phyloP scores from a whole-genome alignment of 2,329 filamentous ascomycete genomes.

The Chrysoporthe cubensis region DNA sequence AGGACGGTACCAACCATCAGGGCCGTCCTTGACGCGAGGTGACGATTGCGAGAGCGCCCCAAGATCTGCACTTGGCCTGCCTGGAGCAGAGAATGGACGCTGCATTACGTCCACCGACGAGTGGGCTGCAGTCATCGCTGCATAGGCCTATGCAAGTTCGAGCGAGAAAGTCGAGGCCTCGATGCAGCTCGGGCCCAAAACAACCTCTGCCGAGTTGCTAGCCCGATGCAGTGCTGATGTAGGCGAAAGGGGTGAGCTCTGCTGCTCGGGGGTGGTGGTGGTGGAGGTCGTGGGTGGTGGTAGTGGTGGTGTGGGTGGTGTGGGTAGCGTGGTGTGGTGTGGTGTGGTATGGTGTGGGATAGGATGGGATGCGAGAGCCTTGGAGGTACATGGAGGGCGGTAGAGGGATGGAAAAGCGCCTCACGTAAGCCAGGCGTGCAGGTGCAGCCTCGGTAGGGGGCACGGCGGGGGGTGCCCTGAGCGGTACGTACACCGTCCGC shows the following conservation, averaged over 20 bases:
- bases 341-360: constrained; percentile 2
- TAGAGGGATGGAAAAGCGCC: not conserved
- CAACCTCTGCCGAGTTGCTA: constrained; percentile 1
- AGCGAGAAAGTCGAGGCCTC: not conserved
- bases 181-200: constrained; percentile 10
- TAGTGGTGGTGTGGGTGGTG: not conserved
- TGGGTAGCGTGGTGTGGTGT: not conserved
- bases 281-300: not conserved
- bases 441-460: not conserved
- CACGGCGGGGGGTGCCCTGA: not conserved
- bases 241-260: not conserved
- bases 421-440: constrained; percentile 7
- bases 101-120: no score
- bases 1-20: no score
- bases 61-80: no score
- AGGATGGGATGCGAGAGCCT: not conserved
- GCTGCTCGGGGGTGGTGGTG: not conserved
- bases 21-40: no score
- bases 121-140: constrained; percentile 1
- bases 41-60: no score
- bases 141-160: not conserved
- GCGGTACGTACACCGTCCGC: not conserved
- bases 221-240: constrained; percentile 7
- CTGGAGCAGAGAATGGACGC: no score
- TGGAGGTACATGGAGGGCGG: not conserved